Percentiles rank a stretch among this genome's conserved stretches.
These are phyloP conservation scores for Venturia asperata DNA, from an alignment of 2,329 filamentous ascomycete species.

Conservation along the genomic window DNA sequence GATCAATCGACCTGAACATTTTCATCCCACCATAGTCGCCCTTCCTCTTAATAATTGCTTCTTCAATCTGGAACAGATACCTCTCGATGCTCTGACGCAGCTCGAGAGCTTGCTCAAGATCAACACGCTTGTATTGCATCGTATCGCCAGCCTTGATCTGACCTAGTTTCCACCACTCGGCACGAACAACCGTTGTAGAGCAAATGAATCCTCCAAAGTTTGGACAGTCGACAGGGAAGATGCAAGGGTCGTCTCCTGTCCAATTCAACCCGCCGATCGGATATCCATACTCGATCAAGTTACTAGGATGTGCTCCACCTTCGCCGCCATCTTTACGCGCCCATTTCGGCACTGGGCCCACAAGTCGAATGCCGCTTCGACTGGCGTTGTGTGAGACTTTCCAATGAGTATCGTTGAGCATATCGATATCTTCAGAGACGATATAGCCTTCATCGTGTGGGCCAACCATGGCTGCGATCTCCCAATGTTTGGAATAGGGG, in stretches of 20 bases:
- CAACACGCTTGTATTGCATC: constrained; percentile 44
- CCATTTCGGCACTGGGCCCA: constrained; percentile 53
- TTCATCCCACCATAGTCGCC: constrained; percentile 1
- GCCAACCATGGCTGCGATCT: constrained; percentile 48
- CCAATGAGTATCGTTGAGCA: constrained; percentile 52
- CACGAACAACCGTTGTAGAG: constrained; percentile 49
- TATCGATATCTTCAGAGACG: constrained; percentile 29
- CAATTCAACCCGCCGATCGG: constrained; percentile 52
- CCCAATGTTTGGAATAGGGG: constrained; percentile 44
- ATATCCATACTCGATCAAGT: constrained; percentile 49
- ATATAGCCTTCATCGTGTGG: constrained; percentile 52
- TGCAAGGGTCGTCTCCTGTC: constrained; percentile 55
- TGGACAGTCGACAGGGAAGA: constrained; percentile 53
- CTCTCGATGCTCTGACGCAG: constrained; percentile 38
- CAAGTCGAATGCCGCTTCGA: constrained; percentile 52
- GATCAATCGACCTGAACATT: background rate
- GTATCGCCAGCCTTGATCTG: constrained; percentile 54
- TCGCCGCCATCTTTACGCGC: constrained; percentile 54
- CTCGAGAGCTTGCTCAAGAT: constrained; percentile 46
- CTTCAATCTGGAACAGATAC: constrained; percentile 40
- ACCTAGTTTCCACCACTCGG: constrained; percentile 55
- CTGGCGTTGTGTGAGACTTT: constrained; percentile 56
- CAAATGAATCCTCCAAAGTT: constrained; percentile 56
- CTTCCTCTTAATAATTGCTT: constrained; percentile 23
- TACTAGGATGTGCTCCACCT: constrained; percentile 56